Percentiles rank a stretch among this genome's conserved stretches.
Conservation (phyloP, 345 rosid species). For the Gynandropsis gynandra region DNA sequence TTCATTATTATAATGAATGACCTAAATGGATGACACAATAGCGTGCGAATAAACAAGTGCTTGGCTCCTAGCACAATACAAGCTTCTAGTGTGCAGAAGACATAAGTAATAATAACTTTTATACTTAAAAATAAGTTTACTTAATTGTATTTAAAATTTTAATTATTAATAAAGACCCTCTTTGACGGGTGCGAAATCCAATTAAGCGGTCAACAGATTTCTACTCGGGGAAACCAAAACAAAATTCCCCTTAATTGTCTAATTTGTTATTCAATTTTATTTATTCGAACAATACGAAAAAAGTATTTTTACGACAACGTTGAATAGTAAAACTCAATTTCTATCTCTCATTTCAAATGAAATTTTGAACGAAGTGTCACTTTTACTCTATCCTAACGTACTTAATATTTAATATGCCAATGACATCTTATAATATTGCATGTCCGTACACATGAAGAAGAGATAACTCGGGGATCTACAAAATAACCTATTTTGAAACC, state of each 20-base stretch:
- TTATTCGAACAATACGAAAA: conserved; percentile 2
- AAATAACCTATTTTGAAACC: conserved; percentile 4
- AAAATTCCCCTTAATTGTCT: conserved; percentile 29
- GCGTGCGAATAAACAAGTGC: conserved; percentile 27
- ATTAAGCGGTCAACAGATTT: conserved; percentile 65
- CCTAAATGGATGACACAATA: conserved; percentile 33
- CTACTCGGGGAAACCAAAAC: conserved; percentile 68
- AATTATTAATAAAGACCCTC: conserved; percentile 14
- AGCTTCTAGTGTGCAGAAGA: conserved; percentile 29
- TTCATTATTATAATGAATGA: conserved; percentile 10
- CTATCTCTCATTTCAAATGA: too few relatives aligned
- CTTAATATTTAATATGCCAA: conserved; percentile 8
- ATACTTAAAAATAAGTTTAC: conserved; percentile 10
- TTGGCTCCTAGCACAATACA: conserved; percentile 35
- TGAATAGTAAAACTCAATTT: too few relatives aligned
- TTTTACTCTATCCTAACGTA: conserved; percentile 28
- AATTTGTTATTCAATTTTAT: not conserved
- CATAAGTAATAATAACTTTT: conserved; percentile 19
- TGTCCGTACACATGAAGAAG: conserved; percentile 67
- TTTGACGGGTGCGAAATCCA: conserved; percentile 68
- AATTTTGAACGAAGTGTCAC: conserved; percentile 28
- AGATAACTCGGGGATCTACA: conserved; percentile 78
- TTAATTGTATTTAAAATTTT: conserved; percentile 2
- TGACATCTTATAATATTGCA: conserved; percentile 38
- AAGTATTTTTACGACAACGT: too few relatives aligned